Conservation (phyloP, 2,329 filamentous ascomycete species). For the Orbilia ellipsospora region DNA sequence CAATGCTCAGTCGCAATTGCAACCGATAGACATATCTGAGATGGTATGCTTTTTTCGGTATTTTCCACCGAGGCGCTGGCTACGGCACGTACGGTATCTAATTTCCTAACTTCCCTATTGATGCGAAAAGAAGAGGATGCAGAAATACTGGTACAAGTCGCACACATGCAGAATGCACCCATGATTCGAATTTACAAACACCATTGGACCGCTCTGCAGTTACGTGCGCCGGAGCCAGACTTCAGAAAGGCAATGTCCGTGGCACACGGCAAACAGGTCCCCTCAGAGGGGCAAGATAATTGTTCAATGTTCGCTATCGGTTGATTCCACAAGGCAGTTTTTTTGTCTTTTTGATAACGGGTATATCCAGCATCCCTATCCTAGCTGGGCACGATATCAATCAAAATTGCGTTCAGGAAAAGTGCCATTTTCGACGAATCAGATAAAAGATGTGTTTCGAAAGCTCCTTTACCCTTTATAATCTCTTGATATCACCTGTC, state of each 20-base stretch:
- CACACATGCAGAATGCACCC: constrained; percentile 7
- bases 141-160: constrained; percentile 1
- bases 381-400: constrained; percentile 13
- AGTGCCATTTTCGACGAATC: not conserved
- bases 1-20: not conserved
- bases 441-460: not conserved
- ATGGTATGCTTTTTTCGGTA: not conserved
- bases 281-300: not conserved
- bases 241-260: not conserved
- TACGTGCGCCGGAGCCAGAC: not conserved
- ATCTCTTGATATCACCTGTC: constrained; percentile 11
- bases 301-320: too few relatives aligned
- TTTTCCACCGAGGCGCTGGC: not conserved
- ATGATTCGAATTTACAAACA: constrained; percentile 7
- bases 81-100: not conserved
- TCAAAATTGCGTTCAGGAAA: not conserved
- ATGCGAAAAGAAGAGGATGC: not conserved
- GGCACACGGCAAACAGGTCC: constrained; percentile 6
- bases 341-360: constrained; percentile 29
- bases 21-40: not conserved
- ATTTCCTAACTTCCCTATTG: too few relatives aligned
- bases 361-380: constrained; percentile 27
- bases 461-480: not conserved
- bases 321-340: not conserved
- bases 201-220: not conserved